phyloP scores from a whole-genome alignment of 345 rosid genomes.

The Pelargonium nanum region DNA sequence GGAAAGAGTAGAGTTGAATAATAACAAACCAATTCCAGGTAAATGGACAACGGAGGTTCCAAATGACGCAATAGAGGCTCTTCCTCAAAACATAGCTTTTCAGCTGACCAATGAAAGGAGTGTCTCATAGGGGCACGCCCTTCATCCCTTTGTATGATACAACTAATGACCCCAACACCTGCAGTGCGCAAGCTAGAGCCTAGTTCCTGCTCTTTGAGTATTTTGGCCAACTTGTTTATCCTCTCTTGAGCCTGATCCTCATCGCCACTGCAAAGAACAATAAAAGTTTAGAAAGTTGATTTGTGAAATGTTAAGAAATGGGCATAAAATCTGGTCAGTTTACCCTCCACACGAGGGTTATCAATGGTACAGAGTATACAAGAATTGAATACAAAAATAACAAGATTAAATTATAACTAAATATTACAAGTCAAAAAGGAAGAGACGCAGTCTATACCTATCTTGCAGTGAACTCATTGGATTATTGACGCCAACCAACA shows the following conservation, averaged over 20 bases:
- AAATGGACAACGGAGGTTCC: conserved; percentile 93
- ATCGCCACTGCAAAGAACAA: conserved; percentile 77
- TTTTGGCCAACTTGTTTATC: conserved; percentile 79
- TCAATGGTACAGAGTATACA: no score
- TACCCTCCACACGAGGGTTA: no score
- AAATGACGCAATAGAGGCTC: conserved; percentile 91
- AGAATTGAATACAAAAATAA: no score
- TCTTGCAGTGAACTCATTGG: conserved; percentile 98
- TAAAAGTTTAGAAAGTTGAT: not conserved
- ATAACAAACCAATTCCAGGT: conserved; percentile 77
- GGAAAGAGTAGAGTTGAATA: not conserved
- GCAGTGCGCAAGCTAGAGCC: conserved; percentile 58
- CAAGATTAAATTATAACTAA: no score
- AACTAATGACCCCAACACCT: conserved; percentile 90
- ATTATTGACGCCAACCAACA: conserved; percentile 85
- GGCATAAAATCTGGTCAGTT: no score
- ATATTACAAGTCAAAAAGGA: conserved; percentile 3
- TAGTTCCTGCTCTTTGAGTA: conserved; percentile 78
- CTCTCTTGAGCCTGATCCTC: conserved; percentile 99
- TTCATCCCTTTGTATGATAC: conserved; percentile 97
- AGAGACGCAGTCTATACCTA: conserved; percentile 40
- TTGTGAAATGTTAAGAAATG: no score
- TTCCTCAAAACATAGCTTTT: conserved; percentile 72
- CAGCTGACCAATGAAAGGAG: conserved; percentile 86
- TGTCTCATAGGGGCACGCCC: conserved; percentile 97